These are phyloP conservation scores for Ogataea glucozyma DNA, from an alignment of 805 yeast genomes.

Conservation along the genomic window DNA sequence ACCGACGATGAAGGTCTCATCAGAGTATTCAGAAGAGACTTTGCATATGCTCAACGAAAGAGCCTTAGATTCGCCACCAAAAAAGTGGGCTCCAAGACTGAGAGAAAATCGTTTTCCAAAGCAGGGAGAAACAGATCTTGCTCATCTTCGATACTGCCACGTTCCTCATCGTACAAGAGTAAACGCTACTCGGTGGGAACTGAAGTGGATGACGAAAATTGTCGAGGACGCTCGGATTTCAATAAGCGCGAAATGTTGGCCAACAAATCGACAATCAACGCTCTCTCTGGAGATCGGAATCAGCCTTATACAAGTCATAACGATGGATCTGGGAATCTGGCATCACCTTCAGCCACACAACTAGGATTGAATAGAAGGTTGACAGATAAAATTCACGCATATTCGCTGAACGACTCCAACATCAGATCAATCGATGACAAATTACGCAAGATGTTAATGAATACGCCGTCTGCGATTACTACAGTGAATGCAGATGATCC, in stretches of 20 bases:
- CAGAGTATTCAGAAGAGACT: conserved; percentile 78
- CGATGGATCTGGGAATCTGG: not conserved
- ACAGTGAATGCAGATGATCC: not conserved
- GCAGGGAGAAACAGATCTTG: conserved; percentile 19
- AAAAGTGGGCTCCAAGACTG: conserved; percentile 13
- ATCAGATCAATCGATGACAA: conserved; percentile 15
- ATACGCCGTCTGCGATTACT: not conserved
- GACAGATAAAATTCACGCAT: conserved; percentile 1
- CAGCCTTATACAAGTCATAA: not conserved
- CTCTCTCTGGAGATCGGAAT: not conserved
- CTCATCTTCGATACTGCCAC: conserved; percentile 15
- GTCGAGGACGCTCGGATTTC: conserved; percentile 13
- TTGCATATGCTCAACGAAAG: conserved; percentile 52
- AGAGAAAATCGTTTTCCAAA: conserved; percentile 18
- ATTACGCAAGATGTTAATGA: conserved; percentile 12
- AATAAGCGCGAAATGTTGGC: conserved; percentile 5
- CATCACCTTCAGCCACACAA: not conserved
- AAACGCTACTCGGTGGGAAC: not conserved
- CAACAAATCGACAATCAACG: conserved; percentile 1
- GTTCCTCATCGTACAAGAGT: conserved; percentile 5
- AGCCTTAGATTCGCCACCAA: conserved; percentile 12
- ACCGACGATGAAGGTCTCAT: conserved; percentile 75
- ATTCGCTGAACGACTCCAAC: conserved; percentile 13
- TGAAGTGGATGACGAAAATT: conserved; percentile 10
- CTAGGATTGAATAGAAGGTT: conserved; percentile 3